phyloP scores from a whole-genome alignment of 495 filamentous ascomycete species.

The Penicillium herquei region DNA sequence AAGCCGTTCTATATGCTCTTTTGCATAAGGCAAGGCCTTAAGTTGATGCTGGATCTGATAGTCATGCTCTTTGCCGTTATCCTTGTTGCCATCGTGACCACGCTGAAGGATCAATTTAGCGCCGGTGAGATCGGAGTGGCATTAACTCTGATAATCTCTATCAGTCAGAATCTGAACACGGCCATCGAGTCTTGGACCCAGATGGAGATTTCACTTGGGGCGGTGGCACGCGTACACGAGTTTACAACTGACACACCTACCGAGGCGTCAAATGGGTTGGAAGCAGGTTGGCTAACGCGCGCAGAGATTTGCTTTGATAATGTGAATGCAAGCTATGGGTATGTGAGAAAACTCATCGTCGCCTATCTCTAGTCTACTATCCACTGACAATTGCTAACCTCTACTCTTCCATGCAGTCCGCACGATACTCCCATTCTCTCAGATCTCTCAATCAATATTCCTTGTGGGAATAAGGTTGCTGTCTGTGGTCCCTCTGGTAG shows the following conservation, averaged over 20 bases:
- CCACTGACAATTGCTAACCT: background rate
- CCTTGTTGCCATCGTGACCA: conserved; percentile 3
- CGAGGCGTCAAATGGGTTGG: conserved; percentile 6
- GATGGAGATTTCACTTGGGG: background rate
- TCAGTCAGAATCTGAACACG: conserved; percentile 43
- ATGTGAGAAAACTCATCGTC: background rate
- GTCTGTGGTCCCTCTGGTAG: conserved; percentile 36
- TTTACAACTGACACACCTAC: background rate
- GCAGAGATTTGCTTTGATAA: conserved; percentile 10
- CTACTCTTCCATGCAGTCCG: background rate
- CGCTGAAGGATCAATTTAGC: background rate
- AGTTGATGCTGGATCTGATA: conserved; percentile 39
- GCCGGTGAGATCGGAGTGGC: conserved; percentile 57
- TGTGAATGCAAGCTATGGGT: conserved; percentile 10
- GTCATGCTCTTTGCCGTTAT: conserved; percentile 17
- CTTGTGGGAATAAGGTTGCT: conserved; percentile 28
- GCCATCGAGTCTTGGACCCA: background rate
- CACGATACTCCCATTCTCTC: background rate
- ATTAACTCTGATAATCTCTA: conserved; percentile 45
- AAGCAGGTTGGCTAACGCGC: background rate
- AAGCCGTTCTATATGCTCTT: conserved; percentile 42
- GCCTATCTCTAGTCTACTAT: background rate
- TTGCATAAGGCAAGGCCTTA: conserved; percentile 43
- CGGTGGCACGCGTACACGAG: background rate
- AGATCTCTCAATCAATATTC: conserved; percentile 21